Evolutionary conservation across 1,284 basidiomycete genomes (phyloP), one percentile per base, ranked within the genome.

Genomic region (Mycena citricolor): DNA sequence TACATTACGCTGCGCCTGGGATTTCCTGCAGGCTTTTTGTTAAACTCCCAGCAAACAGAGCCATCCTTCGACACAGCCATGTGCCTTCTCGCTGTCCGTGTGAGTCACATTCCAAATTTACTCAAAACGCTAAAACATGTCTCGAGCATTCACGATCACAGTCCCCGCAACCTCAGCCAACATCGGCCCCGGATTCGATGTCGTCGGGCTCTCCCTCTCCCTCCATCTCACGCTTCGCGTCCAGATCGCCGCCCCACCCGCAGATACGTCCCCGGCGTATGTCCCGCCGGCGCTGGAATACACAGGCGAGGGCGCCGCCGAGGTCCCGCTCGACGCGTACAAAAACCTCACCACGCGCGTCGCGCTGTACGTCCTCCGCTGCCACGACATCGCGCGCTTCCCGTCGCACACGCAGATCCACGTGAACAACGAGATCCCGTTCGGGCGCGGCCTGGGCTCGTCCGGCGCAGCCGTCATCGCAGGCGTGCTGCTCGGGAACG

Each of bases 151-250:
- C 63, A 72, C 68, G 35, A 91, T 99, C 66, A 78, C 76, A 56
- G 90, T 99, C 40, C 95, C 95, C 8, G 93, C 93, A 17, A 98
- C 95, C 2, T 95, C 94, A 46, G 95, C 95, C 54, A 99, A 99
- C 74, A 94, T 99, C 61, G 95, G 95, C 3, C 97, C 97, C 20
- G 97, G 97, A 11, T 99, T 99, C 66, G 97, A 99, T 65, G 97
- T 99, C 48, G 92, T 97, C 54, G 97, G 97, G 16, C 86, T 99
- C 51, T 97, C 95, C 1, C 84, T 99, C 21, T 94, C 92, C 2
- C 81, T 97, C 24, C 79, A 88, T 59, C 79, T 98, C 54, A 86
- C 82, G 11, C 77, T 99, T 53, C 72, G 77, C 25, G 86, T 97
- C 52, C 76, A 76, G 36, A 57, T 76, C 46, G 55, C 64, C n/a